phyloP scores from a whole-genome alignment of 257 asterid species.

The Gynochthodes officinalis region DNA sequence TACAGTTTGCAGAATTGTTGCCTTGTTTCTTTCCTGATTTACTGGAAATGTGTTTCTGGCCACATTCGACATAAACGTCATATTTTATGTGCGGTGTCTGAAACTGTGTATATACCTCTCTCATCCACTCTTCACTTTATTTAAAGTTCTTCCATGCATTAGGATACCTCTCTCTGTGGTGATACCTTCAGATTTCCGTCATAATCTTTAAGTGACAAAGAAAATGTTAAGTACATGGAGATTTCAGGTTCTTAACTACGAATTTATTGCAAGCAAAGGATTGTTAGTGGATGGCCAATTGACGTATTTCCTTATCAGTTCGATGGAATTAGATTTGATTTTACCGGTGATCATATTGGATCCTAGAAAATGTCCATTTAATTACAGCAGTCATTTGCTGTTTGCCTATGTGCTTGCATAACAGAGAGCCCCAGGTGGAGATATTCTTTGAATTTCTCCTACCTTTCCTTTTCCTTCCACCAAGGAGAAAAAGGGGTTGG shows the following conservation, averaged over 20 bases:
- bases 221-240: background rate
- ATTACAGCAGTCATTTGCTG: background rate
- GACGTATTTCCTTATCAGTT: background rate
- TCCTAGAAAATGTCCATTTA: background rate
- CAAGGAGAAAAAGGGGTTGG: background rate
- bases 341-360: background rate
- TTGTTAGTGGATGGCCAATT: background rate
- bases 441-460: background rate
- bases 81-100: background rate
- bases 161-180: background rate
- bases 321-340: background rate
- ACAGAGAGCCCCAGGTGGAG: background rate
- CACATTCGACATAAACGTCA: background rate
- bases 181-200: background rate
- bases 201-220: background rate
- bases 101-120: no score
- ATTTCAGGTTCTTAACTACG: background rate
- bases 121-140: background rate
- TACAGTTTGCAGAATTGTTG: no score
- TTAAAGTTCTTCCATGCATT: background rate
- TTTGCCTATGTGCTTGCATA: background rate
- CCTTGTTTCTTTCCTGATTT: background rate
- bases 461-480: background rate
- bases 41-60: no score
- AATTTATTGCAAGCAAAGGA: background rate